Conservation (phyloP, 2,329 filamentous ascomycete species). For the Hymenoscyphus occultus region DNA sequence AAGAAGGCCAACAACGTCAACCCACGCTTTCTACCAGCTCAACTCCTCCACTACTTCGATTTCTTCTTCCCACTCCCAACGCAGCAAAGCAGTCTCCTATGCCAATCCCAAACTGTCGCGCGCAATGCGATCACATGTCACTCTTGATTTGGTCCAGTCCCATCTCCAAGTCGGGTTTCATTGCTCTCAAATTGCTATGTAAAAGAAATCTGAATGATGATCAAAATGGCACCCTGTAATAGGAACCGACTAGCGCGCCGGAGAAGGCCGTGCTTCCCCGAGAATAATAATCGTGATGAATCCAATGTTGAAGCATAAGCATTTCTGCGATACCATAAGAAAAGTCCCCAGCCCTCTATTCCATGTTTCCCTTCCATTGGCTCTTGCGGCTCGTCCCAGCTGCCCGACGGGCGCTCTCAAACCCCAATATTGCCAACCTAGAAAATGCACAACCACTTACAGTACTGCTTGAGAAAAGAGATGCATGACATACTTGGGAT, state of each 20-base stretch:
- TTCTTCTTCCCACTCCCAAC: not conserved
- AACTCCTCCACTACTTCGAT: not conserved
- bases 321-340: not conserved
- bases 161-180: slow-evolving; percentile 24
- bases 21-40: slow-evolving; percentile 7
- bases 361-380: not conserved
- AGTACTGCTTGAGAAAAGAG: not conserved
- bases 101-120: slow-evolving; percentile 20
- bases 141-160: slow-evolving; percentile 25
- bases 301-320: not conserved
- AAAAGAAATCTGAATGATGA: slow-evolving; percentile 15
- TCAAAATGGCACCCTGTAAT: not conserved
- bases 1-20: slow-evolving; percentile 20
- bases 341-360: not conserved
- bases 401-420: not conserved
- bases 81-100: no score
- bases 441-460: not conserved
- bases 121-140: slow-evolving; percentile 30
- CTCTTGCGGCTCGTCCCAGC: not conserved
- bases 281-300: not conserved
- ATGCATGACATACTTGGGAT: not conserved
- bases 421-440: not conserved
- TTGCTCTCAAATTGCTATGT: slow-evolving; percentile 34
- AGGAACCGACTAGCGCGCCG: slow-evolving; percentile 1
- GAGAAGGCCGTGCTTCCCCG: slow-evolving; percentile 4